Conservation (phyloP, 78 protist genomes). For the Protostelium mycophagum region DNA sequence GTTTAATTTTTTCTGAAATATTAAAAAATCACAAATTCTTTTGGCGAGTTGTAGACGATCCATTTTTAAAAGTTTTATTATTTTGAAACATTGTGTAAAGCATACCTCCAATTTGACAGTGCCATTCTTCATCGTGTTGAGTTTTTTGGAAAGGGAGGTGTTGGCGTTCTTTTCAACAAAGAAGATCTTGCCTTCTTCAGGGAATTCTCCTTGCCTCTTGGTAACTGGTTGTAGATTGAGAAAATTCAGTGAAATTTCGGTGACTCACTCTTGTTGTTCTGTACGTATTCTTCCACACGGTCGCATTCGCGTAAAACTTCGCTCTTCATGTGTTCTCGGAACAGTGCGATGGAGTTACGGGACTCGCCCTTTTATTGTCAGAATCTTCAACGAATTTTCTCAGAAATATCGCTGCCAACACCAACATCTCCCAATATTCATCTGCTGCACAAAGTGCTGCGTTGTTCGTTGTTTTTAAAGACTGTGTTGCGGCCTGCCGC, state of each 20-base stretch:
- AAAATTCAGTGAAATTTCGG: not conserved
- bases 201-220: not conserved
- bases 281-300: not conserved
- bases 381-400: no score
- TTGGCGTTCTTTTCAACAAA: not conserved
- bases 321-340: not conserved
- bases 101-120: not conserved
- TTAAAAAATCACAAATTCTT: no score
- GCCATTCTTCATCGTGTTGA: not conserved
- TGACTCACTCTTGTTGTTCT: not conserved
- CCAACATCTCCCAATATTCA: no score
- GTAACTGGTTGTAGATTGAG: no score
- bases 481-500: no score
- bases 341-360: not conserved
- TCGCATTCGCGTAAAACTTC: not conserved
- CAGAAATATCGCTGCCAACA: no score
- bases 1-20: no score
- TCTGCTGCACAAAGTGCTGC: no score
- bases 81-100: no score
- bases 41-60: no score
- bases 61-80: no score
- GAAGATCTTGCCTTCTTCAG: not conserved
- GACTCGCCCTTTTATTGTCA: not conserved
- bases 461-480: no score
- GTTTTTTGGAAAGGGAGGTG: not conserved